Evolutionary conservation across 768 basidiomycete species (phyloP), one percentile per base, ranked within the genome.

Genomic region (Termitomyces sp.): DNA sequence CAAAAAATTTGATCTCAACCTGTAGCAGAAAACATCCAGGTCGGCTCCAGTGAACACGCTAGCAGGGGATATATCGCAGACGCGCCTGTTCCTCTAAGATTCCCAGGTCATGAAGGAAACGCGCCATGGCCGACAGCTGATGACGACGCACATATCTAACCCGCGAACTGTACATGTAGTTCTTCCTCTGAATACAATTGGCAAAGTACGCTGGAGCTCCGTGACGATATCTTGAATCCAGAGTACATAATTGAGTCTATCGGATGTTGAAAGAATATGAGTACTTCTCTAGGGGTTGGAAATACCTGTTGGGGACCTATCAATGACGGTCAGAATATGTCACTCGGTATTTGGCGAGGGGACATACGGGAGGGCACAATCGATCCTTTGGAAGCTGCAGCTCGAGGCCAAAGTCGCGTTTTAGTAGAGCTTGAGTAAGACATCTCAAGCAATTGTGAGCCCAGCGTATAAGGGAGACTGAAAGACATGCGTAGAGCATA

Each of bases 31-130:
- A 96, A 84, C 1, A 66, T 67, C 86, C 89, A 92, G 4, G 63
- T 70, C 5, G 77, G 69, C 48, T 84, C 74, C 40, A 84, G 66
- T 2, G 77, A 76, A 65, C 87, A 88, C 0, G 79, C 84, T 0
- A 98, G 77, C 1, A 98, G 77, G 0, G 96, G 89, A 65, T 97
- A 98, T 59, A 98, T 93, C 0, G 86, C 90, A 0, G 92, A 92
- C 7, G 94, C 88, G 0, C 96, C 96, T 8, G 95, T 96, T 25
- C 96, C 96, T 51, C 64, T 65, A 12, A 93, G 64, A 32, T 57
- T 40, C 6, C 45, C 8, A 12, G 12, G 36, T 37, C 17, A 45
- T 17, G 5, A n/a, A n/a, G 20, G 9, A 14, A 49, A 40, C 14
- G 5, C 7, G 15, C 12, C 20, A 7, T 38, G 36, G n/a, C 34